Conservation (phyloP, 164 flowering plant genomes). For the Brasenia schreberi region DNA sequence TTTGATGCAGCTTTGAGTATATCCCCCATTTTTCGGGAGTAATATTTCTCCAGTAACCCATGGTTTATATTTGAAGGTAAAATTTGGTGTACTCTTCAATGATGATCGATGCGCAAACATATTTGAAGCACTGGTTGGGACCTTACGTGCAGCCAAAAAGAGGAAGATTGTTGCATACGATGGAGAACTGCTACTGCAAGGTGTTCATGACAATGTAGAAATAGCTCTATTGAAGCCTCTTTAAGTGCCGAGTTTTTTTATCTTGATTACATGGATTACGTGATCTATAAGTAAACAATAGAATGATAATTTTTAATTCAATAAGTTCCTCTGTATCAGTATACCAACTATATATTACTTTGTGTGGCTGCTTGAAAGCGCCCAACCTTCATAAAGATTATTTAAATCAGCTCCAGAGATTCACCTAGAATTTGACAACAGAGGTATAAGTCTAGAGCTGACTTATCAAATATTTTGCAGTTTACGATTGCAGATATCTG, state of each 20-base stretch:
- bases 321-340: too few relatives aligned
- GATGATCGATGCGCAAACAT: conserved; percentile 93
- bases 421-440: too few relatives aligned
- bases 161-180: conserved; percentile 62
- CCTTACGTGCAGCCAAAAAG: conserved; percentile 90
- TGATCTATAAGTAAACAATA: too few relatives aligned
- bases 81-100: conserved; percentile 77
- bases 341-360: too few relatives aligned
- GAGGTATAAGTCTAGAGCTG: too few relatives aligned
- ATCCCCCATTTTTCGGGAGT: background rate
- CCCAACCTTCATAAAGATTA: too few relatives aligned
- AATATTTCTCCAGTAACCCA: background rate
- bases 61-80: conserved; percentile 41
- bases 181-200: conserved; percentile 82
- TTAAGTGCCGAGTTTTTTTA: background rate
- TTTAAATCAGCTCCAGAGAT: too few relatives aligned
- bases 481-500: too few relatives aligned
- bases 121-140: conserved; percentile 95
- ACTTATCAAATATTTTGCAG: too few relatives aligned
- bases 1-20: background rate
- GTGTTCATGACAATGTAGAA: conserved; percentile 93
- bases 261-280: too few relatives aligned
- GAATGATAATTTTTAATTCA: too few relatives aligned
- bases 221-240: conserved; percentile 51
- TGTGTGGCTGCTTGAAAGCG: too few relatives aligned